Evolutionary conservation across 192 early-diverging fungal genomes (phyloP), one percentile per base, ranked within the genome.

Genomic region (Coemansia sp.): DNA sequence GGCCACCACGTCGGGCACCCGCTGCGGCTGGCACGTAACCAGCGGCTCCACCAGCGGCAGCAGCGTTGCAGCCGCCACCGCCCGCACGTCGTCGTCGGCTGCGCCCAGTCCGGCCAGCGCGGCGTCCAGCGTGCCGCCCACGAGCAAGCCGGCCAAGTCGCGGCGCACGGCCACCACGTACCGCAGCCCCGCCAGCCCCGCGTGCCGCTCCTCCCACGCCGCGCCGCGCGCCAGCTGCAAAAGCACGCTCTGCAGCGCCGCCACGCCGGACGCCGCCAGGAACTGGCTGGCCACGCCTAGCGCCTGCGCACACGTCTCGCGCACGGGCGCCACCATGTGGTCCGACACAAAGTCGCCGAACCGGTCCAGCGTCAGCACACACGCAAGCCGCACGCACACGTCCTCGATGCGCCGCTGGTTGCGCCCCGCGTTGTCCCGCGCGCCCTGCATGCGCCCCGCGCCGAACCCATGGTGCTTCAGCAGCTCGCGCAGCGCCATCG

Each of bases 341-440:
- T 98, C 95, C 6, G 91, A 89, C 19, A 94, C 91, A 74, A 95
- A 99, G 78, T 99, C 97, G 6, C 90, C 92, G 69, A 99, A 99
- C 18, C 95, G 84, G 71, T 99, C 97, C 56, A 97, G 74, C 5
- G 91, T 87, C 59, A 99, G 89, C 12, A 99, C 94, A 62, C 94
- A 95, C 24, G 96, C 64, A n/a, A 99, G 77, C 14, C 93, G 86
- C 23, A 95, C 90, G 1, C 87, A 84, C 12, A 93, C 73, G 71
- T 99, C 95, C 58, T 95, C 92, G 5, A 97, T 74, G 81, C 88
- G 94, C 44, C 67, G 76, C 56, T 88, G 78, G 73, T 99, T 92
- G 21, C 83, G 76, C 30, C 28, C 29, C 18, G 74, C 66, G 58
- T 97, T 99, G 38, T 73, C 83, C 0, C 74, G 64, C 6, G 82